Evolutionary conservation across 352 stramenopile species (phyloP).

Genomic region (Pythium myriotylum): DNA sequence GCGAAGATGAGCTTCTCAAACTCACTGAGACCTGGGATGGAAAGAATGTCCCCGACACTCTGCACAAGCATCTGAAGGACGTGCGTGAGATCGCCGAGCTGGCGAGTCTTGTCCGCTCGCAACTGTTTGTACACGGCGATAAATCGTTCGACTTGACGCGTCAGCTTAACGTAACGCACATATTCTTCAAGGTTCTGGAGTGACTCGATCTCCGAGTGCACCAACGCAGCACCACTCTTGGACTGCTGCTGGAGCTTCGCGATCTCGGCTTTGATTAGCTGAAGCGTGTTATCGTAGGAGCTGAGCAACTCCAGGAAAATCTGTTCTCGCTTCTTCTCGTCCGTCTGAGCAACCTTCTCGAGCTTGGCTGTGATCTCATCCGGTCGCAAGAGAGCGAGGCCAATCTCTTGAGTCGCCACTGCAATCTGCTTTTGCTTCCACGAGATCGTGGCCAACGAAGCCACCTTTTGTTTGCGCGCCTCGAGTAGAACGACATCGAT

Average conservation of each 20-base stretch:
- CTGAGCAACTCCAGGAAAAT: constrained; percentile 75
- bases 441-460: constrained; percentile 70
- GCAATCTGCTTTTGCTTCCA: constrained; percentile 83
- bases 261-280: constrained; percentile 67
- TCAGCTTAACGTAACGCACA: constrained; percentile 70
- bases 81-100: constrained; percentile 71
- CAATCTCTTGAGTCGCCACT: constrained; percentile 73
- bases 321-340: constrained; percentile 73
- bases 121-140: constrained; percentile 69
- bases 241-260: constrained; percentile 72
- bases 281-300: constrained; percentile 69
- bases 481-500: constrained; percentile 85
- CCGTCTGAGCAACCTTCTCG: constrained; percentile 37
- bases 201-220: constrained; percentile 74
- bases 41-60: constrained; percentile 76
- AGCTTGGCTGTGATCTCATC: constrained; percentile 74
- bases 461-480: constrained; percentile 85
- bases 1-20: constrained; percentile 50
- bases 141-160: constrained; percentile 71
- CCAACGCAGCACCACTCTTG: constrained; percentile 71
- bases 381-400: constrained; percentile 63
- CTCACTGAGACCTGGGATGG: constrained; percentile 59
- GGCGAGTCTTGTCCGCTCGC: constrained; percentile 44
- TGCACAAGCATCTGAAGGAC: constrained; percentile 85
- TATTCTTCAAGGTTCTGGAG: constrained; percentile 74